Evolutionary conservation across 202 grass and related monocot genomes (phyloP).

Genomic region (Sporobolus alterniflorus): DNA sequence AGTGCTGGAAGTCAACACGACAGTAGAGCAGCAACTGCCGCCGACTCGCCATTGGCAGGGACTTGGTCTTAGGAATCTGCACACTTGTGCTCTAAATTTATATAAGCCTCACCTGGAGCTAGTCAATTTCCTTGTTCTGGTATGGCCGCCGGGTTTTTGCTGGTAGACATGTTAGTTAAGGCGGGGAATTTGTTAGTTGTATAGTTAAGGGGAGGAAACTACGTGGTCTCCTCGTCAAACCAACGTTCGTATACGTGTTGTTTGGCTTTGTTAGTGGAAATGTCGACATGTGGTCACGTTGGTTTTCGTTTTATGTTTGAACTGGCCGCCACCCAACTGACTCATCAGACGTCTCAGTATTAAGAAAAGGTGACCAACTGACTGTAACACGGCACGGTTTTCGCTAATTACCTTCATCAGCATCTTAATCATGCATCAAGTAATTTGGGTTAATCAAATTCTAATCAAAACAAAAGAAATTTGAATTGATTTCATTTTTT

Average conservation of each 20-base stretch:
- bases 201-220: neutral
- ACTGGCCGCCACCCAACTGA: neutral
- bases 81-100: neutral
- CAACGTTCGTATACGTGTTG: no score
- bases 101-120: neutral
- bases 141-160: neutral
- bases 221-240: neutral
- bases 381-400: no score
- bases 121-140: neutral
- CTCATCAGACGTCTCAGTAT: neutral
- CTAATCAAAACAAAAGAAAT: no score
- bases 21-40: neutral
- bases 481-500: no score
- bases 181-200: neutral
- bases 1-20: constrained; percentile 4
- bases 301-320: neutral
- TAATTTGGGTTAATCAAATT: no score
- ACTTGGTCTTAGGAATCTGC: constrained; percentile 29
- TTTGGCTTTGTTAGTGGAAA: neutral
- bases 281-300: neutral
- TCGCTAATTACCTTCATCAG: no score
- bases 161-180: constrained; percentile 9
- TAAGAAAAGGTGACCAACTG: neutral
- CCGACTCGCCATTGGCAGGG: neutral
- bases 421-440: no score